phyloP scores from a whole-genome alignment of 768 basidiomycete genomes.

The Nevesoporus exiguus region DNA sequence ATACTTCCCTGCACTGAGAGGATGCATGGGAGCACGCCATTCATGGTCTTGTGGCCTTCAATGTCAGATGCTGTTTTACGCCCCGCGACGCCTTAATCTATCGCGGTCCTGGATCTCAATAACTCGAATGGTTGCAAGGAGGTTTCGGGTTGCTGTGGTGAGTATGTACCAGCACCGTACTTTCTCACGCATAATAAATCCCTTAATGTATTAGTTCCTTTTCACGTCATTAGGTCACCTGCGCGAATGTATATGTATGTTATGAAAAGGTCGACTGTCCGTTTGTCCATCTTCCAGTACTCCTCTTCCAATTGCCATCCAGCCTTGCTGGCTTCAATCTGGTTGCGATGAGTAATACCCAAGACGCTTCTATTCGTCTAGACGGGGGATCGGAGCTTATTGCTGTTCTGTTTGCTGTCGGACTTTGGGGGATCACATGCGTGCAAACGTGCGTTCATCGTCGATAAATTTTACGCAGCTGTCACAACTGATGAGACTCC shows the following conservation, averaged over 20 bases:
- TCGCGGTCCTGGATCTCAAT: background rate
- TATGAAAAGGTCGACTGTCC: background rate
- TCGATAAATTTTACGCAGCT: background rate
- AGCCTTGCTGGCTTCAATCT: background rate
- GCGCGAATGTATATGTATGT: background rate
- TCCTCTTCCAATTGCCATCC: background rate
- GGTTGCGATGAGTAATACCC: background rate
- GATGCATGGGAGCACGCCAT: too few relatives aligned
- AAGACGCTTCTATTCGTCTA: background rate
- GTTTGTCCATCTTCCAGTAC: background rate
- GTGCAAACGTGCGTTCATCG: slow-evolving; percentile 15
- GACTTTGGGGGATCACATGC: slow-evolving; percentile 25
- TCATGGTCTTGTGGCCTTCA: too few relatives aligned
- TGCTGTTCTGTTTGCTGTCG: slow-evolving; percentile 16
- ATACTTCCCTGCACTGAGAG: too few relatives aligned
- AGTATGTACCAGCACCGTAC: background rate
- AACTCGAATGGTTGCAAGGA: background rate
- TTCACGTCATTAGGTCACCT: background rate
- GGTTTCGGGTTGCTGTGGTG: background rate
- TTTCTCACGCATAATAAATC: background rate
- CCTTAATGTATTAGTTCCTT: background rate
- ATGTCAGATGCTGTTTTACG: background rate
- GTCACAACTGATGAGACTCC: background rate
- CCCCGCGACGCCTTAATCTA: background rate
- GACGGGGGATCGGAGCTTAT: slow-evolving; percentile 18